These are phyloP conservation scores for Coemansia sp. DNA, from an alignment of 192 early-diverging fungal genomes.

Conservation along the genomic window DNA sequence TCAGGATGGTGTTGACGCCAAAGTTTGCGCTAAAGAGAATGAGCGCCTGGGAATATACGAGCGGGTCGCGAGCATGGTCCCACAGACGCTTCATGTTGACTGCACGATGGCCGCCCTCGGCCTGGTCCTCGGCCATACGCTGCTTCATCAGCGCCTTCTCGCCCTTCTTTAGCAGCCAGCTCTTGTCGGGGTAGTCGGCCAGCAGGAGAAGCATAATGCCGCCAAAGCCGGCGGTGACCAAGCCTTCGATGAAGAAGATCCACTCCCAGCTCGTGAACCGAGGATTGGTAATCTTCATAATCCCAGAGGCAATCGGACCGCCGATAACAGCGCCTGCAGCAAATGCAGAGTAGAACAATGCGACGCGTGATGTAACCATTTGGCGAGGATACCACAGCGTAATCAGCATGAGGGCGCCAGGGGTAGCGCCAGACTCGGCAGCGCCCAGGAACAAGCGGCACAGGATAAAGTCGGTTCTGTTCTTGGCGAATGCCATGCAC, in stretches of 20 bases:
- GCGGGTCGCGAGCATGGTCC: constrained; percentile 26
- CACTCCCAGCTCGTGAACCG: constrained; percentile 37
- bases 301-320: constrained; percentile 44
- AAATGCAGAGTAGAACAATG: constrained; percentile 49
- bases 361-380: constrained; percentile 47
- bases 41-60: constrained; percentile 34
- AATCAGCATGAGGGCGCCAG: constrained; percentile 45
- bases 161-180: constrained; percentile 27
- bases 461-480: constrained; percentile 37
- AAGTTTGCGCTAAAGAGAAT: constrained; percentile 47
- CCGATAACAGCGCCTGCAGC: constrained; percentile 43
- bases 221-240: constrained; percentile 36
- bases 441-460: constrained; percentile 50
- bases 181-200: constrained; percentile 47
- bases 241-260: constrained; percentile 52
- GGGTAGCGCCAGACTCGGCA: constrained; percentile 45
- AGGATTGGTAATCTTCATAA: constrained; percentile 37
- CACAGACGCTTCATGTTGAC: constrained; percentile 27
- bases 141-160: constrained; percentile 34
- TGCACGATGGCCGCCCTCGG: constrained; percentile 30
- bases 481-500: constrained; percentile 54
- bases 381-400: constrained; percentile 50
- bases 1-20: constrained; percentile 51
- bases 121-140: constrained; percentile 38
- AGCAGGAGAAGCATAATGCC: constrained; percentile 32